Base-by-base conservation (phyloP, 768 basidiomycete genomes). In the Suillus occidentalis region DNA sequence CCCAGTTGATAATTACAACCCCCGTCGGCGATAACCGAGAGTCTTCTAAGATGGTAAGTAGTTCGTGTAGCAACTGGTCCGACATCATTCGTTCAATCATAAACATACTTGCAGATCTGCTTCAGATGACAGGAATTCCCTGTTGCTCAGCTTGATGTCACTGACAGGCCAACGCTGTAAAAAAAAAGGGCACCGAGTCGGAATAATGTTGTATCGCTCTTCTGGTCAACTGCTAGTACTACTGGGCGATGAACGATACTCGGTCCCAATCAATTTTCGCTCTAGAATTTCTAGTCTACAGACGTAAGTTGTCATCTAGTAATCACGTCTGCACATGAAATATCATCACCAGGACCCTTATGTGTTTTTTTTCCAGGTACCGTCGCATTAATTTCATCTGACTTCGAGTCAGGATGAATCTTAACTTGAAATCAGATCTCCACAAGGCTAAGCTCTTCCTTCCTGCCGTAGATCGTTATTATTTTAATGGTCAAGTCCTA, bases 21-120 rank as follows among this genome's bases (percentile, higher is more conserved):
- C 40, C 58, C 58, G 58, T 59, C 58, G 58, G 58, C 5, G 40
- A 59, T 59, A 59, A 28, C 58, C 58, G 58, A 59, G 18, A 59
- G 40, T 31, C 58, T 59, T 59, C 58, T 59, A 59, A 59, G 5
- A 42, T 58, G 39, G 37, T 58, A n/a, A n/a, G 34, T 34, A 37
- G 13, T 22, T 22, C 52, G 31, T 34, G 52, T 56, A 13, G 18
- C 58, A 59, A 59, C 16, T 58, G 22, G 4, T 58, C 57, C 9
- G 50, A 53, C 52, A 55, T 55, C 53, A 56, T 56, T 55, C 31
- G 6, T 55, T 34, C 37, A 57, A 39, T 57, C 56, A 57, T 58
- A 39, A 39, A 58, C 39, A 40, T 40, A 58, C 22, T 42, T 31
- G 58, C 57, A 40, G 14, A 59, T 59, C 58, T 59, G 6, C 10